phyloP scores from a whole-genome alignment of 225 moss, liverwort and hornwort species.

The Asterella californica region DNA sequence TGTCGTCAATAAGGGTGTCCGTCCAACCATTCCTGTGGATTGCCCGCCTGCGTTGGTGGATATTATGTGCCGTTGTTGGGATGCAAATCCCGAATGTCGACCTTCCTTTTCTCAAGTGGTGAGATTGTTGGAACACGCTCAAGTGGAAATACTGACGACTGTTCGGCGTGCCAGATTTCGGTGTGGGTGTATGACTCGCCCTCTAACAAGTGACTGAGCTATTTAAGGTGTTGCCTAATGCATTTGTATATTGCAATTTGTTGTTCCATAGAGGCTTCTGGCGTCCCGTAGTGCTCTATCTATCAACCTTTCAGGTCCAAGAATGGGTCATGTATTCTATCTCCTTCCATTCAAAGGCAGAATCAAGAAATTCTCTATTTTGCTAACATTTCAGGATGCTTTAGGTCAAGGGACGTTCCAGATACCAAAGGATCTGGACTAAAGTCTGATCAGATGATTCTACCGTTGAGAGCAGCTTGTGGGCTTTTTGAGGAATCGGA shows the following conservation, averaged over 20 bases:
- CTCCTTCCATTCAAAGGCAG: slow-evolving; percentile 29
- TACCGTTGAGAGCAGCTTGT: slow-evolving; percentile 10
- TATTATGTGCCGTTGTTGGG: slow-evolving; percentile 99
- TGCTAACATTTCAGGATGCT: slow-evolving; percentile 17
- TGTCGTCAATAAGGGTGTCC: slow-evolving; percentile 89
- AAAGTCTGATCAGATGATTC: slow-evolving; percentile 17
- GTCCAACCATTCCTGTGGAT: slow-evolving; percentile 72
- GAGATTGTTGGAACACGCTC: slow-evolving; percentile 89
- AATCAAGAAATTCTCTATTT: slow-evolving; percentile 24
- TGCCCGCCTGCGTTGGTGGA: slow-evolving; percentile 83
- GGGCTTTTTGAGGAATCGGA: slow-evolving; percentile 21
- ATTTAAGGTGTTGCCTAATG: slow-evolving; percentile 28
- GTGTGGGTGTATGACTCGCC: slow-evolving; percentile 87
- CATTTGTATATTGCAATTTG: slow-evolving; percentile 71
- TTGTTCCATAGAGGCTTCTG: slow-evolving; percentile 58
- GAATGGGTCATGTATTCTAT: slow-evolving; percentile 33
- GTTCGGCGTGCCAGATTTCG: slow-evolving; percentile 97
- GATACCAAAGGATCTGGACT: slow-evolving; percentile 29
- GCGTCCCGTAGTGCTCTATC: slow-evolving; percentile 44
- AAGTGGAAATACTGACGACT: slow-evolving; percentile 78
- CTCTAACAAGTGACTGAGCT: slow-evolving; percentile 80
- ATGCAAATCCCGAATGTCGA: slow-evolving; percentile 82
- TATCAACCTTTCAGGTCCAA: slow-evolving; percentile 31
- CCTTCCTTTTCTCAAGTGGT: slow-evolving; percentile 89
- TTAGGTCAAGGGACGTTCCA: slow-evolving; percentile 21